Base-by-base conservation (phyloP, 176 grass and related monocot genomes). In the Musa schizocarpa region DNA sequence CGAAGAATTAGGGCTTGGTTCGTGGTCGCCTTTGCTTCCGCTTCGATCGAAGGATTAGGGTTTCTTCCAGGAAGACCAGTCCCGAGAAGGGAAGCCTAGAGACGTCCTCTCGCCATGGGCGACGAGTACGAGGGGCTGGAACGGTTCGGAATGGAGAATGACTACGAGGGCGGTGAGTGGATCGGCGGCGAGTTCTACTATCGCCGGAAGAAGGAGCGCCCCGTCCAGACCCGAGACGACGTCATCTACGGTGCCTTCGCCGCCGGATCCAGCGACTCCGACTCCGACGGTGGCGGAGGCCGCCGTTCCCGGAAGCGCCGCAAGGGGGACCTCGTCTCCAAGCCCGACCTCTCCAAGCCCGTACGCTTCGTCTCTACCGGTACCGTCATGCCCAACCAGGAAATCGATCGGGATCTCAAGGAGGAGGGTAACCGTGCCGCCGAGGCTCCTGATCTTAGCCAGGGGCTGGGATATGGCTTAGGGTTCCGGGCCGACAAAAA, bases 141-240 rank as follows among this genome's bases (percentile, higher is more conserved):
- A 62, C 83, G 85, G 11, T 85, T 92, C 79, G 79, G 83, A 62
- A 88, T 96, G 85, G 85, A 96, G 12, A 82, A 81, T 48, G 86
- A 92, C 69, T 92, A 75, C 62, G 89, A 92, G 80, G 90, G 93
- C 62, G 85, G 93, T 12, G 52, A 25, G 14, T 96, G 85, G 85
- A 79, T 92, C 73, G 79, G 63, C 63, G 90, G 85, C 29, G 93
- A 93, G 83, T 93, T 92, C 85, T 93, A 81, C 77, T 91, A 89
- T 79, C 26, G 50, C 64, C 52, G 50, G 63, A 81, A 85, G 52
- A 89, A 89, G 55, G 82, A 91, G 83, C 86, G 84, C 1, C 62
- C 82, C 17, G 55, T 68, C 13, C 90, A 91, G 83, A 81, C 86
- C 22, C 82, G 79, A 14, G 94, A 97, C 61, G 90, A 91, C 72